A percentile compares a stretch with the other conserved stretches of the same genome.
phyloP scores from a whole-genome alignment of 345 rosid species.

The Euclidium syriacum region DNA sequence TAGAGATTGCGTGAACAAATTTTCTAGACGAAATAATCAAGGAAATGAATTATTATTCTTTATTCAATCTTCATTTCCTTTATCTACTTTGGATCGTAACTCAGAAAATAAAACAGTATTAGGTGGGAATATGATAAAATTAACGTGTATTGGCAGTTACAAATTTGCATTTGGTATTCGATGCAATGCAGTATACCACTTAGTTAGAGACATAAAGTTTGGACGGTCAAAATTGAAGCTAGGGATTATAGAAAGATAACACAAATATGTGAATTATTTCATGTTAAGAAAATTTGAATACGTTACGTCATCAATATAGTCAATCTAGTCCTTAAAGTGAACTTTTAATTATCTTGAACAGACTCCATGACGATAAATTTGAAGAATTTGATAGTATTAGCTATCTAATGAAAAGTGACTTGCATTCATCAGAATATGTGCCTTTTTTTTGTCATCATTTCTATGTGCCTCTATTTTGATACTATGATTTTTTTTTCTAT shows the following conservation, averaged over 20 bases:
- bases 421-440: no score
- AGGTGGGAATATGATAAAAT: conserved; percentile 4
- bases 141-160: background rate
- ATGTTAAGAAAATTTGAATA: background rate
- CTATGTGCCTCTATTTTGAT: no score
- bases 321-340: background rate
- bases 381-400: background rate
- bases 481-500: no score
- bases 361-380: background rate
- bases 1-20: conserved; percentile 28
- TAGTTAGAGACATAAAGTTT: background rate
- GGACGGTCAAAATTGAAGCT: conserved; percentile 4
- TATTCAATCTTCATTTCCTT: background rate
- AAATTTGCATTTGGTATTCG: conserved; percentile 3
- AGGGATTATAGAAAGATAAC: background rate
- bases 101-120: background rate
- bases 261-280: background rate
- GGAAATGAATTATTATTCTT: background rate
- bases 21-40: background rate
- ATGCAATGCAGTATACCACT: conserved; percentile 4
- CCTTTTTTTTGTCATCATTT: no score
- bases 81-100: background rate
- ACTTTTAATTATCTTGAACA: background rate
- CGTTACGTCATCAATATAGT: background rate
- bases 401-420: background rate